These are phyloP conservation scores for Mycosphaerella sp. DNA, from an alignment of 2,329 filamentous ascomycete genomes.

Conservation along the genomic window DNA sequence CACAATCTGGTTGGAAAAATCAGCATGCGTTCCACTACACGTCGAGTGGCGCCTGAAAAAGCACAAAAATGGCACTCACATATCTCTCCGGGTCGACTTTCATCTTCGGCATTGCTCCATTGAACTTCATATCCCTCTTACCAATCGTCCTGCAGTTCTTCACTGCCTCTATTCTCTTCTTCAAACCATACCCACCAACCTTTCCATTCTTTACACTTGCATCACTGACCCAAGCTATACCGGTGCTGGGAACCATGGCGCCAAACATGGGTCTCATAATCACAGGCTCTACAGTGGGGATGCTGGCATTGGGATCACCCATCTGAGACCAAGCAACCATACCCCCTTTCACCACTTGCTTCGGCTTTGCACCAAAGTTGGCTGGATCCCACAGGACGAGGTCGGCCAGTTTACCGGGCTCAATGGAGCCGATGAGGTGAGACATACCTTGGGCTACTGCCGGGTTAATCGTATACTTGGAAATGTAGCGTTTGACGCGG, in stretches of 20 bases:
- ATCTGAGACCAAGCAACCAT: constrained; percentile 79
- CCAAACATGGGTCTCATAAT: constrained; percentile 83
- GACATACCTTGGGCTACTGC: constrained; percentile 85
- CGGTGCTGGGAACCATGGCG: constrained; percentile 53
- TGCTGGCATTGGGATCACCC: constrained; percentile 56
- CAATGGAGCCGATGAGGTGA: constrained; percentile 78
- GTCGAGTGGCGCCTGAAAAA: background rate
- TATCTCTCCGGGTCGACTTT: constrained; percentile 88
- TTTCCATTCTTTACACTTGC: constrained; percentile 61
- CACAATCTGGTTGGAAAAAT: constrained; percentile 48
- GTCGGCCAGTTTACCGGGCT: constrained; percentile 85
- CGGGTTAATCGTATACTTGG: constrained; percentile 95
- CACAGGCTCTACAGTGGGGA: constrained; percentile 81
- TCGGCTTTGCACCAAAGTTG: constrained; percentile 83
- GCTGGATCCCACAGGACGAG: constrained; percentile 79
- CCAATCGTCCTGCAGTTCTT: constrained; percentile 66
- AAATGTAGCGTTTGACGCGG: constrained; percentile 84
- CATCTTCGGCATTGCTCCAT: constrained; percentile 78
- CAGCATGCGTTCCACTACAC: constrained; percentile 8
- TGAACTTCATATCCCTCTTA: constrained; percentile 88
- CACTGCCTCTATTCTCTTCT: constrained; percentile 75
- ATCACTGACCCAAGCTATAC: constrained; percentile 76
- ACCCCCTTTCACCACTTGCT: constrained; percentile 76
- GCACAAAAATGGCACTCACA: constrained; percentile 36
- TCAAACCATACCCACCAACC: constrained; percentile 65